Evolutionary conservation across 805 yeast genomes (phyloP), one percentile per base, ranked within the genome.

Genomic region (Cyberlindnera xishuangbannaensis): DNA sequence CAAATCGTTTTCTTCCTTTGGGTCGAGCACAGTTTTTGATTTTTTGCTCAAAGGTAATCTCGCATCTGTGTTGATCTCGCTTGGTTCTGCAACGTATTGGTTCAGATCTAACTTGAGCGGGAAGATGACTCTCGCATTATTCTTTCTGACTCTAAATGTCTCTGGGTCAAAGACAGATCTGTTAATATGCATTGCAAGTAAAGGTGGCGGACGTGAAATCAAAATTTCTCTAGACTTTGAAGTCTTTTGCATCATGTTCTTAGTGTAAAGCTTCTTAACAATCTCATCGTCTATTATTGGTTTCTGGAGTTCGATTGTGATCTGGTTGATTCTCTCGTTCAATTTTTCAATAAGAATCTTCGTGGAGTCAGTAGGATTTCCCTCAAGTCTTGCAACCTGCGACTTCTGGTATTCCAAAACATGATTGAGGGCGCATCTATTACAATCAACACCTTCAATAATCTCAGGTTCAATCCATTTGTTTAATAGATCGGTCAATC

Each of bases 381-480:
- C 39, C 42, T 56, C 37, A 46, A 56, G 39, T 43, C 60, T 30
- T 16, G 51, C 35, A 23, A 60, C 36, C 41, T 70, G 69, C 12
- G 56, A 62, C 14, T 47, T 32, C 21, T 80, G 58, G 41, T 69
- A 76, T n/a, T 65, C 68, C 32, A 58, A 61, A 10, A 83, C 78
- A 38, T 77, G 78, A 18, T 58, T 56, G 44, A 90, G 65, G 3
- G 94, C 90, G 64, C 97, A 90, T 49, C 97, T 69, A 51, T 88
- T 86, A 64, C 98, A 90, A 58, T 87, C 90, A 23, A 90, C 98
- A 28, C 87, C 95, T 45, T 85, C 88, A 38, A 90, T 87, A 15
- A 83, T 74, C 53, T 90, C 98, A 25, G 88, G 84, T 36, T 73
- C 69, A 6, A 68, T 73, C 85, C 87, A 84, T 27, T 76, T 74